Base-by-base conservation (phyloP, 2,329 filamentous ascomycete species). In the Nemania bipapillata region DNA sequence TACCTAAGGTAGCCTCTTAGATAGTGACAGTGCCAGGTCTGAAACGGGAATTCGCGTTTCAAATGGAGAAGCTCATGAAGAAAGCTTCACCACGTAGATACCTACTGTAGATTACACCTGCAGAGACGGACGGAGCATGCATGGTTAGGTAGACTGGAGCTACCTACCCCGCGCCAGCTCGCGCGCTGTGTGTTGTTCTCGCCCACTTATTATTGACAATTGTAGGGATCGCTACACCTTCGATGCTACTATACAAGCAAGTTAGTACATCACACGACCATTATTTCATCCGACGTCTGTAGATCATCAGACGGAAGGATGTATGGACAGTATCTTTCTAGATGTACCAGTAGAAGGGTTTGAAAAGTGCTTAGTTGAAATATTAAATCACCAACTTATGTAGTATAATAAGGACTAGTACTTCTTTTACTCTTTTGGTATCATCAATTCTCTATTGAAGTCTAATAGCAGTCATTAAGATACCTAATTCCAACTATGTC, bases 161-260 rank as follows among this genome's bases (percentile, higher is more conserved):
- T 50, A 49, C 40, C 42, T 64, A 65, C 62, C 62, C 62, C 62
- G 62, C 62, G n/a, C n/a, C n/a, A n/a, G n/a, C n/a, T n/a, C n/a
- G n/a, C n/a, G n/a, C n/a, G 62, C 62, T 50, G 47, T 52, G 53
- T 65, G 62, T 58, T 65, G 61, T 65, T 45, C 45, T 17, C 54
- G 20, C 47, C 62, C 62, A 65, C 62, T 52, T 52, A 52, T 52
- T 52, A 32, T 30, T 42, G 9, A 22, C 20, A 26, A 17, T 15
- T 2, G 24, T n/a, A n/a, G 17, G 15, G n/a, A 35, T 42, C 20
- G 26, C n/a, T 8, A 28, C 2, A 32, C 24, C 42, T 22, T 9
- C 24, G 20, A 9, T 32, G 9, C 4, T 32, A 32, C 30, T 32
- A 32, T 24, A 24, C 17, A 6, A 24, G n/a, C 17, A 22, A 2